A percentile compares a stretch with the other conserved stretches of the same genome.
These are phyloP conservation scores for Cryptococcus sp. DNA, from an alignment of 1,284 basidiomycete species.

Conservation along the genomic window DNA sequence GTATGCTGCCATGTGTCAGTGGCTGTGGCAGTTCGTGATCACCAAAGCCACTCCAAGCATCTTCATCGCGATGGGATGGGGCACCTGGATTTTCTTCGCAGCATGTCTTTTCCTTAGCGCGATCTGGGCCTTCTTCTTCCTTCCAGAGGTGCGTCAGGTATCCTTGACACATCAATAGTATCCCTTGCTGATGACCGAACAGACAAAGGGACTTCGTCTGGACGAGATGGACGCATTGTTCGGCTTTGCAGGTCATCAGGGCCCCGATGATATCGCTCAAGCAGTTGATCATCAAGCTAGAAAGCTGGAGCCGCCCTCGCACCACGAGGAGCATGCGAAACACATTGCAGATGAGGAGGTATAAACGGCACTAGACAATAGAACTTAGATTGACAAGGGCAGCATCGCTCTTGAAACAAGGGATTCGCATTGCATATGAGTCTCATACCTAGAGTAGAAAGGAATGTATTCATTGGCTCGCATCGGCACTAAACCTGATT, in stretches of 20 bases:
- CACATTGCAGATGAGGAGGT: conserved; percentile 1
- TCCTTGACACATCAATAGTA: background rate
- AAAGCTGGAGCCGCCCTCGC: conserved; percentile 4
- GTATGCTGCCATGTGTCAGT: conserved; percentile 29
- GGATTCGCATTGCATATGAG: no score
- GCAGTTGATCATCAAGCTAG: conserved; percentile 4
- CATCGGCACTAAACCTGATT: no score
- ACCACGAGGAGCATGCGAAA: background rate
- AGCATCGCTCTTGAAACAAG: no score
- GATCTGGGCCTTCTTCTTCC: conserved; percentile 20
- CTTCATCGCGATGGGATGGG: conserved; percentile 33
- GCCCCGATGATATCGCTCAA: background rate
- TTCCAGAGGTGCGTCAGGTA: conserved; percentile 11
- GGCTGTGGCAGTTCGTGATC: conserved; percentile 20
- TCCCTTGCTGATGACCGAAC: background rate
- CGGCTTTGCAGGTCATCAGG: conserved; percentile 9
- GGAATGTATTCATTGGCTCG: no score
- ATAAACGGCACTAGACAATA: background rate
- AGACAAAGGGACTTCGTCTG: conserved; percentile 15
- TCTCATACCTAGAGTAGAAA: no score
- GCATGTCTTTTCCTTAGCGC: conserved; percentile 14
- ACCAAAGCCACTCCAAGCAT: conserved; percentile 29
- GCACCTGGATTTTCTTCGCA: conserved; percentile 35
- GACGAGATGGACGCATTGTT: conserved; percentile 17
- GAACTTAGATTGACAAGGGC: no score